These are phyloP conservation scores for Tolypocladium album DNA, from an alignment of 2,329 filamentous ascomycete species.

Conservation along the genomic window DNA sequence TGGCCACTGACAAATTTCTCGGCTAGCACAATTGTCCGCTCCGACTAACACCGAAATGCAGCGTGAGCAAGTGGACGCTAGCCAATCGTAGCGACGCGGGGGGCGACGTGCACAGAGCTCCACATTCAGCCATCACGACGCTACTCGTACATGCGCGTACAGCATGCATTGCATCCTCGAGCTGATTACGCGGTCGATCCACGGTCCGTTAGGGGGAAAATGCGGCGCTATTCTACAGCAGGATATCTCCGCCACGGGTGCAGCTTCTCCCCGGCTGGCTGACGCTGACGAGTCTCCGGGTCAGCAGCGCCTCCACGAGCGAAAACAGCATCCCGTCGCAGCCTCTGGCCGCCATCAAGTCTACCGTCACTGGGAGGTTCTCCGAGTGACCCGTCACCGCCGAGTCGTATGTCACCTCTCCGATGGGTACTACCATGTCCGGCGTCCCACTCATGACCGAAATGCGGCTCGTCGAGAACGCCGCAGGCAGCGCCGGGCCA, in stretches of 20 bases:
- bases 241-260: constrained; percentile 10
- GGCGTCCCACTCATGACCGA: constrained; percentile 25
- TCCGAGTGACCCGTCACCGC: constrained; percentile 34
- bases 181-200: background rate
- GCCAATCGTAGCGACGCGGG: background rate
- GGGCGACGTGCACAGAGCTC: background rate
- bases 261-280: constrained; percentile 29
- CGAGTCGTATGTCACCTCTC: constrained; percentile 23
- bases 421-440: constrained; percentile 30
- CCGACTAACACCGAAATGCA: constrained; percentile 1
- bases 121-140: background rate
- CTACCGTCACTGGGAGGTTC: constrained; percentile 44
- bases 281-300: constrained; percentile 33
- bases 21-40: constrained; percentile 2
- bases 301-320: constrained; percentile 39
- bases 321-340: constrained; percentile 49
- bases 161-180: background rate
- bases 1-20: constrained; percentile 1
- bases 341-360: constrained; percentile 45
- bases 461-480: constrained; percentile 28
- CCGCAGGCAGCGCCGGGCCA: constrained; percentile 32
- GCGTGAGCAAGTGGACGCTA: background rate
- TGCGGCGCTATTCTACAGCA: constrained; percentile 4
- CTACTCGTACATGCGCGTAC: background rate
- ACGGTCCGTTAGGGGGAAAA: background rate